A percentile compares a stretch with the other conserved stretches of the same genome.
These are phyloP conservation scores for Trametes pubescens DNA, from an alignment of 1,284 basidiomycete species.

Conservation along the genomic window DNA sequence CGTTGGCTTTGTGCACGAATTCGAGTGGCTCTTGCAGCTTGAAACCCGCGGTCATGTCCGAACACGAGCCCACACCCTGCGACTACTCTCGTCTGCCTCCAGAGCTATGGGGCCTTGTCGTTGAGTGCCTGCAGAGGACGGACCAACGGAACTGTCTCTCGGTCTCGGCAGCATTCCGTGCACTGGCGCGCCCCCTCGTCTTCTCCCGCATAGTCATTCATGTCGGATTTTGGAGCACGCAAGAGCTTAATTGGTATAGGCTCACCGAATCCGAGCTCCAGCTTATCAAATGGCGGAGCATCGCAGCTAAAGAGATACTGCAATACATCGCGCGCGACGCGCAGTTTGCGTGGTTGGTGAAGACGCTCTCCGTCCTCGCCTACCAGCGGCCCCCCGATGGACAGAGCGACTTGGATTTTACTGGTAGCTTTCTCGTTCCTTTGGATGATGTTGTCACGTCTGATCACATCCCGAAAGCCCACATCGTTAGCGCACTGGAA, in stretches of 20 bases:
- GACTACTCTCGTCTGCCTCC: not conserved
- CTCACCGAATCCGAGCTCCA: too few species aligned
- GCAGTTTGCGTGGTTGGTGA: not conserved
- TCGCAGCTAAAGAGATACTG: not conserved
- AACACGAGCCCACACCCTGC: not conserved
- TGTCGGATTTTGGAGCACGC: too few species aligned
- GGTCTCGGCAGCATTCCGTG: not conserved
- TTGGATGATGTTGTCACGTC: not conserved
- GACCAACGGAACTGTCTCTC: conserved; percentile 1
- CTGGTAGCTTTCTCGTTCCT: not conserved
- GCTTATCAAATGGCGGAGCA: not conserved
- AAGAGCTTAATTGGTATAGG: too few species aligned
- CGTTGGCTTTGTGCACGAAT: too few species aligned
- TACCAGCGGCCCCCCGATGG: not conserved
- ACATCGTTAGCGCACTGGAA: not conserved
- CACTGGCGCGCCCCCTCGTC: not conserved
- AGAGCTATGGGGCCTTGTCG: not conserved
- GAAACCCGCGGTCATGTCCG: not conserved
- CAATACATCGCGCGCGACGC: not conserved
- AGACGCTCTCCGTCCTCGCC: not conserved
- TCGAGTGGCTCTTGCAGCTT: too few species aligned
- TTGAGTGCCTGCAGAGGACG: not conserved
- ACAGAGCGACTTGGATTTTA: not conserved
- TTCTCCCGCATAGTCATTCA: not conserved
- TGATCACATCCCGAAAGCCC: not conserved